Evolutionary conservation across 371 early-diverging fungal species (phyloP), one percentile per base, ranked within the genome.

Genomic region (Mortierella sp.): DNA sequence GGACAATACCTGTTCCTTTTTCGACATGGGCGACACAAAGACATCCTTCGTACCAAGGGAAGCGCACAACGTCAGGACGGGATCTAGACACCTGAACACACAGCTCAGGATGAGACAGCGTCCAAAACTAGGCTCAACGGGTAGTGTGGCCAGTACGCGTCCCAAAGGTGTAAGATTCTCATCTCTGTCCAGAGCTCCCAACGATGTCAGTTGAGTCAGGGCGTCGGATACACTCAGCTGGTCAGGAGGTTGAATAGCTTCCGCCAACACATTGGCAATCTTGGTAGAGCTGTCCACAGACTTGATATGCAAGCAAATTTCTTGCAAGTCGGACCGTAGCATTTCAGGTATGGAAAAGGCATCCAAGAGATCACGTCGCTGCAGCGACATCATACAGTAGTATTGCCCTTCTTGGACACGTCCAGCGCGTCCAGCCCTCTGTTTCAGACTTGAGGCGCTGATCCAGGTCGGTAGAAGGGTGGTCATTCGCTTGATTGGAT

Each of bases 401-500:
- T 89, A 91, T 4, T 81, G 72, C 3, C 95, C 95, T 5, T 78
- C 79, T 38, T 81, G 82, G 4, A 86, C 84, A 24, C 96, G 84
- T 14, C 96, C 96, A 4, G 95, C 95, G 26, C 96, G 81, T 21
- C 96, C 96, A 13, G 87, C 76, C 1, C 96, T 83, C 78, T 96
- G 96, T 49, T 81, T 76, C 24, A 90, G 83, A 30, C 90, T 88
- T 0, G 95, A 91, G 54, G 87, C 87, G 46, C 90, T 85, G 57
- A 93, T 84, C 54, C 83, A 85, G 2, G 80, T 79, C 8, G 89
- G 88, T 8, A 81, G 62, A 39, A 95, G 76, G 1, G 80, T 79
- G 6, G 89, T 89, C 71, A 94, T 81, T 26, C 89, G 68, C 41
- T 83, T 71, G 13, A 64, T 65, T 1, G 81, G 79, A 61, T 87